Conservation (phyloP, 768 basidiomycete species). For the Lactarius psammicola region DNA sequence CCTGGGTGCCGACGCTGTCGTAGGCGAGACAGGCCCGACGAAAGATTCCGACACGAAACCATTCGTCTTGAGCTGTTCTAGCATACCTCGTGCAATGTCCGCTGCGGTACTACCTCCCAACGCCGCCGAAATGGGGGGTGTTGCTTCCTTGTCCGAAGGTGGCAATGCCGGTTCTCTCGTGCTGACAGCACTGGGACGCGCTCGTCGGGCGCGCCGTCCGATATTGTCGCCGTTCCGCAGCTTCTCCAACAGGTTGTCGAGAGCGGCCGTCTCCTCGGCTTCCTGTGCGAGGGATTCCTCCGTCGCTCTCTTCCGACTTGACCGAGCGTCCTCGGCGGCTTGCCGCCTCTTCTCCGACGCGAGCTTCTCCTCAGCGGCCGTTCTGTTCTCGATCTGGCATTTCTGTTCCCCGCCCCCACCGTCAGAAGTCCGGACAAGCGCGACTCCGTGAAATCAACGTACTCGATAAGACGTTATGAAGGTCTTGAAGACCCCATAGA, state of each 20-base stretch:
- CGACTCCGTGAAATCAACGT: slow-evolving; percentile 28
- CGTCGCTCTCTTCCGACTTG: slow-evolving; percentile 50
- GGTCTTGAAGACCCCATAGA: slow-evolving; percentile 96
- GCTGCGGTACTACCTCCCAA: slow-evolving; percentile 45
- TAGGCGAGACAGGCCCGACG: slow-evolving; percentile 30
- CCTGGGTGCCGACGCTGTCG: slow-evolving; percentile 24
- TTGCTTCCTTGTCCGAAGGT: slow-evolving; percentile 33
- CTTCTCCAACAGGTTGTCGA: slow-evolving; percentile 71
- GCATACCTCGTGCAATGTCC: slow-evolving; percentile 69
- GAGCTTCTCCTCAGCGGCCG: slow-evolving; percentile 64
- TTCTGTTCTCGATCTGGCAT: slow-evolving; percentile 81
- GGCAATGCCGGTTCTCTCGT: slow-evolving; percentile 35
- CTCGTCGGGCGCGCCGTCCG: slow-evolving; percentile 53
- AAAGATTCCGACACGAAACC: slow-evolving; percentile 49
- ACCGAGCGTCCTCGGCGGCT: slow-evolving; percentile 60
- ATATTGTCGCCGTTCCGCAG: slow-evolving; percentile 68
- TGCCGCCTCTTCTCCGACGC: slow-evolving; percentile 69
- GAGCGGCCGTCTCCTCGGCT: slow-evolving; percentile 52
- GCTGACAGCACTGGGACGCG: slow-evolving; percentile 43
- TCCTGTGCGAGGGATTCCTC: slow-evolving; percentile 44
- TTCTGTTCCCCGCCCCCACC: slow-evolving; percentile 50
- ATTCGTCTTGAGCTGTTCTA: slow-evolving; percentile 68
- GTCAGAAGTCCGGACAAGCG: slow-evolving; percentile 10
- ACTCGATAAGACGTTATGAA: slow-evolving; percentile 93
- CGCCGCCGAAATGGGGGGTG: slow-evolving; percentile 31